Percentiles rank a stretch among this genome's conserved stretches.
phyloP scores from a whole-genome alignment of 805 yeast species.

The Candida stauntonica region DNA sequence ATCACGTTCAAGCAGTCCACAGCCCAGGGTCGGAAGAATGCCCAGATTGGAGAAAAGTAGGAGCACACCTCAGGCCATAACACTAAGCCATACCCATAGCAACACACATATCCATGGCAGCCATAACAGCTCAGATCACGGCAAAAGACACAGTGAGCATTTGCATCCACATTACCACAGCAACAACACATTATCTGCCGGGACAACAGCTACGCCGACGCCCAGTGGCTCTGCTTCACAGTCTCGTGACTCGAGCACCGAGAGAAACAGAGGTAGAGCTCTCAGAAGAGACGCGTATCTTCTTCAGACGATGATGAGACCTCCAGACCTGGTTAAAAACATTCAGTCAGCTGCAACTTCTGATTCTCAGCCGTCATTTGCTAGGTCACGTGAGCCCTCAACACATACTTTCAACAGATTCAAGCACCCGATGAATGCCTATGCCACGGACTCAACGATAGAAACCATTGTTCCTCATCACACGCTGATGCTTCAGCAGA shows the following conservation, averaged over 20 bases:
- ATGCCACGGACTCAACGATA: constrained; percentile 12
- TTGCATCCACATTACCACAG: not conserved
- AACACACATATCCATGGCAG: no score
- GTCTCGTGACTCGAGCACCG: not conserved
- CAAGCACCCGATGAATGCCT: constrained; percentile 22
- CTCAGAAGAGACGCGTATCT: constrained; percentile 4
- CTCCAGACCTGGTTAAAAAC: constrained; percentile 17
- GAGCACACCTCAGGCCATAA: not conserved
- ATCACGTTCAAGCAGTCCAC: no score
- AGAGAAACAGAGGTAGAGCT: constrained; percentile 2
- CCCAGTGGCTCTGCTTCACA: no score
- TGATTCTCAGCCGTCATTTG: constrained; percentile 3
- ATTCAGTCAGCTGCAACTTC: constrained; percentile 8
- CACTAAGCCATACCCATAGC: no score
- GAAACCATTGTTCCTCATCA: constrained; percentile 23
- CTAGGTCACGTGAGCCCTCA: constrained; percentile 17
- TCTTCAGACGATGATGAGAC: constrained; percentile 5
- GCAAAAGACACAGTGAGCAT: constrained; percentile 7
- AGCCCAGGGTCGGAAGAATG: no score
- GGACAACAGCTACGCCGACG: no score
- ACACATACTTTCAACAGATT: constrained; percentile 9
- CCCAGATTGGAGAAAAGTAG: not conserved
- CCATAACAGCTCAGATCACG: not conserved
- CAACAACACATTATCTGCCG: not conserved
- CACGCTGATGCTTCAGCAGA: constrained; percentile 15